These are phyloP conservation scores for Crataegus laevigata DNA, from an alignment of 306 rosid species.

Conservation along the genomic window DNA sequence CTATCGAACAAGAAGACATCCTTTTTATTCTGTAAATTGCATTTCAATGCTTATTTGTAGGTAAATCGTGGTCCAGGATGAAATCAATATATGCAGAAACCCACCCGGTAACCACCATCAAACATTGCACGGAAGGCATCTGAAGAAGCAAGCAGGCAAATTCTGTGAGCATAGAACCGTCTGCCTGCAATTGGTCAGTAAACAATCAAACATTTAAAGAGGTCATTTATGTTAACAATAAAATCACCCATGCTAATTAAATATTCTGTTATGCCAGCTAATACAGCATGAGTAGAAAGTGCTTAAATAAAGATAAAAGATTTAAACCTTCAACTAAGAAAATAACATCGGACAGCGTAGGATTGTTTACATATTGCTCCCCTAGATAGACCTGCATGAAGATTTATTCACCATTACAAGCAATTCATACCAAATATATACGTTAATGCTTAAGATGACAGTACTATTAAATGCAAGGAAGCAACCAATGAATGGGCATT, in stretches of 20 bases:
- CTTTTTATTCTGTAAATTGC: background rate
- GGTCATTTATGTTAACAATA: background rate
- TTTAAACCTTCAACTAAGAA: slow-evolving; percentile 92
- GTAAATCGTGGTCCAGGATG: background rate
- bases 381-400: slow-evolving; percentile 89
- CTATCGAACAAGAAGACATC: background rate
- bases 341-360: slow-evolving; percentile 79
- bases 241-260: background rate
- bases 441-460: background rate
- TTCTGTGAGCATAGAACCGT: slow-evolving; percentile 93
- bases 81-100: slow-evolving; percentile 11
- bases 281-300: background rate
- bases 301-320: slow-evolving; percentile 4
- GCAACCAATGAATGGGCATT: background rate
- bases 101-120: slow-evolving; percentile 98
- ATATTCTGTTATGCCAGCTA: background rate
- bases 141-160: slow-evolving; percentile 91
- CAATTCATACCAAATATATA: slow-evolving; percentile 4
- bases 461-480: background rate
- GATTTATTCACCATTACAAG: slow-evolving; percentile 10
- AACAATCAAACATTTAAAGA: background rate
- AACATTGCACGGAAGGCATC: slow-evolving; percentile 99
- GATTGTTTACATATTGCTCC: slow-evolving; percentile 79
- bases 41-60: background rate
- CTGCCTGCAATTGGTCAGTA: slow-evolving; percentile 54